Base-by-base conservation (phyloP, 1,139 yeast species). In the Candida tunisiensis region DNA sequence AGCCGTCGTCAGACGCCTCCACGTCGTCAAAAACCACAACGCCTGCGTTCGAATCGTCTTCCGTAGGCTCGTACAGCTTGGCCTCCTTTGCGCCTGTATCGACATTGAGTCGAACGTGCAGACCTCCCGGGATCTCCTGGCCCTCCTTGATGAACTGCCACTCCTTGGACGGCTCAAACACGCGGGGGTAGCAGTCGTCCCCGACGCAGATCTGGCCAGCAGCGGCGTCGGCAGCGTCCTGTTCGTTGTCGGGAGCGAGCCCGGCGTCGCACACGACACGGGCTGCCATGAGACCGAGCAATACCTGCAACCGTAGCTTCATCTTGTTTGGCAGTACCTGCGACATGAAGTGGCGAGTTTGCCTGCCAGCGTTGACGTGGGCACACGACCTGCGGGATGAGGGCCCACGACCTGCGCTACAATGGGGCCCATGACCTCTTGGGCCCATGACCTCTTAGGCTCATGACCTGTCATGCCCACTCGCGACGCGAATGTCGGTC, bases 91-190 rank as follows among this genome's bases (percentile, higher is more conserved):
- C 48, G 16, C 74, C 70, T 0, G 83, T 74, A 16, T 74, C 82
- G 30, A 78, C 53, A 46, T 80, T 66, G 41, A 75, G 45, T 41
- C 80, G 57, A 25, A 77, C 70, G 49, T 82, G 92, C 25, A 82
- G 53, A 0, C 94, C 94, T 11, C 65, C 65, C 1, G 93, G 93
- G 6, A 80, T 61, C 10, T 65, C 62, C 44, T 78, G 92, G 10
- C 19, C 25, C 8, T 25, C 28, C 6, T 18, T 24, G 4, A 30
- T 21, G n/a, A 8, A 71, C 74, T 34, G 63, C 67, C 47, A 53
- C 56, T 21, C 29, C 15, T 28, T 16, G 8, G 24, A 20, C 1
- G 24, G 15, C 14, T 8, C 13, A 18, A 21, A 27, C 16, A 7
- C 29, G 4, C n/a, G 6, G 14, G 13, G 8, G 18, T 8, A n/a